Conservation (phyloP, 2,329 filamentous ascomycete genomes). For the Aureobasidium sp. region DNA sequence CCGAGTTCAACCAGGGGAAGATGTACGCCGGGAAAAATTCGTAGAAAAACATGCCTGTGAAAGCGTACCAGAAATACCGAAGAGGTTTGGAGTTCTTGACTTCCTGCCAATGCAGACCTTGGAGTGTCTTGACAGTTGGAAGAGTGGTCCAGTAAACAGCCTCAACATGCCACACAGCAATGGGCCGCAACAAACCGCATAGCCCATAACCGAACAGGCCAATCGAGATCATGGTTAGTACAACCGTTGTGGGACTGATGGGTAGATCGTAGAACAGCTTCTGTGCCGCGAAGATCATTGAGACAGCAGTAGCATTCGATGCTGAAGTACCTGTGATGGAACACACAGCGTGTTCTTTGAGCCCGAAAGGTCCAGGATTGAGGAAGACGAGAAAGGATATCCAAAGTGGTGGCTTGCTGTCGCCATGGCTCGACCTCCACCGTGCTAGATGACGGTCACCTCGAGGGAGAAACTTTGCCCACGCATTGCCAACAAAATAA, state of each 20-base stretch:
- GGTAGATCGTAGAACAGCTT: slow-evolving; percentile 47
- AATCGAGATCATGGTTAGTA: slow-evolving; percentile 47
- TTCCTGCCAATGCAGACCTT: slow-evolving; percentile 48
- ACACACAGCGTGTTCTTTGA: slow-evolving; percentile 47
- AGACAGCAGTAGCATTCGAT: slow-evolving; percentile 39
- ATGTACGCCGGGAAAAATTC: slow-evolving; percentile 51
- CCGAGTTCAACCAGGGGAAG: slow-evolving; percentile 48
- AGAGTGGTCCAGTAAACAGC: slow-evolving; percentile 51
- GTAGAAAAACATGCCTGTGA: slow-evolving; percentile 43
- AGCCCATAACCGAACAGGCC: slow-evolving; percentile 51
- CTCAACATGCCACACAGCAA: slow-evolving; percentile 50
- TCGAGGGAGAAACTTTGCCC: slow-evolving; percentile 43
- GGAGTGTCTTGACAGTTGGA: slow-evolving; percentile 47
- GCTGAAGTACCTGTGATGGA: slow-evolving; percentile 22
- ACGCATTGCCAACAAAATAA: slow-evolving; percentile 48
- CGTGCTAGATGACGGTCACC: slow-evolving; percentile 44
- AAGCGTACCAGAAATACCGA: slow-evolving; percentile 47
- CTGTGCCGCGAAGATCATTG: slow-evolving; percentile 28
- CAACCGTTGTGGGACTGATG: slow-evolving; percentile 39
- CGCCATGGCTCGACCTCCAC: slow-evolving; percentile 39
- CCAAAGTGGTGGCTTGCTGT: slow-evolving; percentile 37
- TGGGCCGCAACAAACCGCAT: slow-evolving; percentile 46
- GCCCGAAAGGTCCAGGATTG: slow-evolving; percentile 45
- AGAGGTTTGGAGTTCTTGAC: slow-evolving; percentile 46
- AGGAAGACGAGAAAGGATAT: slow-evolving; percentile 39